Base-by-base conservation (phyloP, 495 filamentous ascomycete genomes). In the Aspergillus kassunensis region DNA sequence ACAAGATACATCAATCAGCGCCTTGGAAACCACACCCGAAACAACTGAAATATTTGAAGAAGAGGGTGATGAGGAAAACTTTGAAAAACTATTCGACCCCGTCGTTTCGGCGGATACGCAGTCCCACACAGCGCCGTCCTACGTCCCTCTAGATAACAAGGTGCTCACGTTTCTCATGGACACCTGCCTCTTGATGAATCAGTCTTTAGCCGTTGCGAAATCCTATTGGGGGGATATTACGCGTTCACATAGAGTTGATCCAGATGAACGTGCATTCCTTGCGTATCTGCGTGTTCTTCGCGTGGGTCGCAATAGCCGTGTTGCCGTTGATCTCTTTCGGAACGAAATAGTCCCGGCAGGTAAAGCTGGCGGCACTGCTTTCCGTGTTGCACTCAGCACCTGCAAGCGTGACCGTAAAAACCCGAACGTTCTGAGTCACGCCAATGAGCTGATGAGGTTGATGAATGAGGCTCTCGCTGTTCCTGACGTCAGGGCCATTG, bases 201-300 rank as follows among this genome's bases (percentile, higher is more conserved):
- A 74, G 45, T 65, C 56, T 4, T 36, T 57, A 4, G 55, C 57
- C 3, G 35, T 58, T 30, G 84, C 81, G 11, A 63, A 68, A 23
- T 69, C 72, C 12, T 96, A 97, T 70, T 96, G 90, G 90, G 64
- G 83, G 8, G 59, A 84, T 10, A 70, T 97, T 53, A 89, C 86
- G 0, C 49, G 63, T 18, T 65, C 63, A 1, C 51, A 63, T 6
- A 63, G 59, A 19, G 64, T 96, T 49, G 54, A 70, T 3, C 91
- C 91, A 5, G 93, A 97, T 64, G 44, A 68, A 9, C 71, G 80
- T 19, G 88, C 88, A 58, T 85, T 80, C 67, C 69, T 83, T 58
- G 63, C 68, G 44, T 86, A 85, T 56, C 74, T 97, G 30, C 79
- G 82, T 34, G 68, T 88, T 21, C 74, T 95, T n/a, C 80, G 82